Evolutionary conservation across 768 basidiomycete species (phyloP).

Genomic region (Ramaria sp.): DNA sequence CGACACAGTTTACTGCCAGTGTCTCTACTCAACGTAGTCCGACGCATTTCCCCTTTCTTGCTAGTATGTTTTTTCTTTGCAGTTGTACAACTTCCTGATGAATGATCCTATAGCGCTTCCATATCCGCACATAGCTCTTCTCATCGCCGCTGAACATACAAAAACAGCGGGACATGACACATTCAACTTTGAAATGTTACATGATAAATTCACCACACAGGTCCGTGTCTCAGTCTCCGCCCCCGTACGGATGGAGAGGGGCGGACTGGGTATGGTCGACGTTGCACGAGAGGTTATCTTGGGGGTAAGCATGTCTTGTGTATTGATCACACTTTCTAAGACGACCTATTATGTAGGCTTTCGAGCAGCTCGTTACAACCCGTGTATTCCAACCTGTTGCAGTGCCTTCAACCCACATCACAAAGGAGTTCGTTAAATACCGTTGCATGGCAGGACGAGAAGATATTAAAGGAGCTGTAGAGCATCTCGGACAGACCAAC

Average conservation of each 20-base stretch:
- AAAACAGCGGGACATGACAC: slow-evolving; percentile 63
- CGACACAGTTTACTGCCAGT: slow-evolving; percentile 31
- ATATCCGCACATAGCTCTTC: slow-evolving; percentile 71
- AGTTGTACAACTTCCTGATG: slow-evolving; percentile 4
- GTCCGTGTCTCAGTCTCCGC: slow-evolving; percentile 61
- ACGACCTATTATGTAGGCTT: slow-evolving; percentile 41
- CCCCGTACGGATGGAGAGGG: slow-evolving; percentile 56
- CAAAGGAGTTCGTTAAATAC: slow-evolving; percentile 68
- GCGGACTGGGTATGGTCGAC: slow-evolving; percentile 62
- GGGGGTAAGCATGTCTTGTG: slow-evolving; percentile 36
- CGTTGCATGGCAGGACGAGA: slow-evolving; percentile 52
- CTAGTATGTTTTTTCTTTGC: slow-evolving; percentile 30
- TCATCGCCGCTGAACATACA: slow-evolving; percentile 77
- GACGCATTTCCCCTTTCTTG: slow-evolving; percentile 38
- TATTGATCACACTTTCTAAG: not conserved
- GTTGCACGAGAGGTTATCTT: slow-evolving; percentile 56
- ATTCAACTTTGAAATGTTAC: slow-evolving; percentile 89
- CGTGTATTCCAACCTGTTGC: slow-evolving; percentile 46
- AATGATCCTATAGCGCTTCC: slow-evolving; percentile 41
- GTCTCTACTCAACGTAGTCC: slow-evolving; percentile 46
- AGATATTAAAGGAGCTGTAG: slow-evolving; percentile 58
- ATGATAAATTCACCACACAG: slow-evolving; percentile 68
- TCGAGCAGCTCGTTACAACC: slow-evolving; percentile 52
- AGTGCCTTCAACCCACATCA: slow-evolving; percentile 36
- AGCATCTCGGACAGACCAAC: slow-evolving; percentile 54